Conservation (phyloP, 2,329 filamentous ascomycete genomes). For the Pseudogymnoascus destructans region DNA sequence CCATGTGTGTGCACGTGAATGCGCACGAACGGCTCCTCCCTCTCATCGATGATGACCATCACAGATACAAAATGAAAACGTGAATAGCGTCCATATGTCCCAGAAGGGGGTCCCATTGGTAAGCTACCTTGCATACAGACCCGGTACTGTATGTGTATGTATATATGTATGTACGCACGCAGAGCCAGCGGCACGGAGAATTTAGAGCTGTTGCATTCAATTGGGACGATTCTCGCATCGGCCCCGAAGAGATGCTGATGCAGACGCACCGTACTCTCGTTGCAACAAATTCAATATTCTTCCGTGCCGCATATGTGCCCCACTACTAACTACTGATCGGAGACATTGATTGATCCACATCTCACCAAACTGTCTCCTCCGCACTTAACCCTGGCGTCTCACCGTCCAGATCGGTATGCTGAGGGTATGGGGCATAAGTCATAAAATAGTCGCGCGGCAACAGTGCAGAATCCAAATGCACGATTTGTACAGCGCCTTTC, state of each 20-base stretch:
- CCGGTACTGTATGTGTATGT: neutral
- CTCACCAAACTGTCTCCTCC: neutral
- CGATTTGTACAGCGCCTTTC: neutral
- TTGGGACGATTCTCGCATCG: constrained; percentile 5
- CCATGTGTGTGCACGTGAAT: neutral
- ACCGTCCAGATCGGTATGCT: neutral
- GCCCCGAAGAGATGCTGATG: constrained; percentile 6
- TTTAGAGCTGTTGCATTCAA: constrained; percentile 3
- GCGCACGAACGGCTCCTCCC: neutral
- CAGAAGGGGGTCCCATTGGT: constrained; percentile 1
- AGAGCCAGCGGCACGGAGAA: constrained; percentile 6
- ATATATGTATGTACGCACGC: neutral
- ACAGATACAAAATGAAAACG: neutral
- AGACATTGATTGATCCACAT: constrained; percentile 1
- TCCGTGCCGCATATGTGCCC: constrained; percentile 6
- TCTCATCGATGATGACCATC: neutral
- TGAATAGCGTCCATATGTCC: neutral
- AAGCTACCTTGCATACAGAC: neutral
- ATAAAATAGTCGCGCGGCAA: constrained; percentile 5
- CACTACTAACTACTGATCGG: neutral
- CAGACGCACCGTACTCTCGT: neutral
- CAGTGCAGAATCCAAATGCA: constrained; percentile 6
- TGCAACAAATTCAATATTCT: constrained; percentile 6
- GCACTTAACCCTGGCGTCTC: constrained; percentile 5
- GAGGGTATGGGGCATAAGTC: neutral